phyloP scores from a whole-genome alignment of 441 rosid genomes.

The Bruguiera hainesii region DNA sequence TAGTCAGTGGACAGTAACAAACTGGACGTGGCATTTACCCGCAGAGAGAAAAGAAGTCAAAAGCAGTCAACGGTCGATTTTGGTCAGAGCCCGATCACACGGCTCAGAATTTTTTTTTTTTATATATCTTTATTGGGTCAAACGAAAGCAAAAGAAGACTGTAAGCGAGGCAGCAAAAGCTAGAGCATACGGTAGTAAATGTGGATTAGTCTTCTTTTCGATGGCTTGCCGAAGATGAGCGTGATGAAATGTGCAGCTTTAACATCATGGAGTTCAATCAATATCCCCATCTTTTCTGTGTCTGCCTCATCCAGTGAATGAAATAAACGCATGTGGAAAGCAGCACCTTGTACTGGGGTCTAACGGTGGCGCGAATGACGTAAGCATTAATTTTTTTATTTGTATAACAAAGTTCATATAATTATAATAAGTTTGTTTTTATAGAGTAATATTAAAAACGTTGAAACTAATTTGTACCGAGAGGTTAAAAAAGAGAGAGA shows the following conservation, averaged over 20 bases:
- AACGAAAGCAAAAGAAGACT: neutral
- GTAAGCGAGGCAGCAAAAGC: neutral
- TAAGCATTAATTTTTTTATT: neutral
- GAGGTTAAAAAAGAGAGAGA: no score
- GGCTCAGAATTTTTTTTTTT: neutral
- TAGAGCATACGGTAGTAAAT: neutral
- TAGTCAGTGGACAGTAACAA: neutral
- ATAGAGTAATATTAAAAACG: no score
- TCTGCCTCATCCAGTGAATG: conserved; percentile 8
- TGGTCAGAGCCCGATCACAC: neutral
- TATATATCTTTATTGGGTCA: neutral
- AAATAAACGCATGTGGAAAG: conserved; percentile 3
- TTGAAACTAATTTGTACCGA: no score
- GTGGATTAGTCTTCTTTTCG: neutral
- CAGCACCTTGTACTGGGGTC: neutral
- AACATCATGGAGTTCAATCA: conserved; percentile 2
- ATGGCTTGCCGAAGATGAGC: conserved; percentile 9
- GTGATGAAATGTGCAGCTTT: conserved; percentile 23
- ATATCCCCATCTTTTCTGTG: neutral
- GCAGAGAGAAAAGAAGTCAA: neutral
- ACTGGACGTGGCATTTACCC: neutral
- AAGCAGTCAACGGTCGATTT: neutral
- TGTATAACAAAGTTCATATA: no score
- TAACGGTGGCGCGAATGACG: neutral
- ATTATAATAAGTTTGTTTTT: no score